These are phyloP conservation scores for Ascochyta viciae-villosae DNA, from an alignment of 2,329 filamentous ascomycete genomes.

Conservation along the genomic window DNA sequence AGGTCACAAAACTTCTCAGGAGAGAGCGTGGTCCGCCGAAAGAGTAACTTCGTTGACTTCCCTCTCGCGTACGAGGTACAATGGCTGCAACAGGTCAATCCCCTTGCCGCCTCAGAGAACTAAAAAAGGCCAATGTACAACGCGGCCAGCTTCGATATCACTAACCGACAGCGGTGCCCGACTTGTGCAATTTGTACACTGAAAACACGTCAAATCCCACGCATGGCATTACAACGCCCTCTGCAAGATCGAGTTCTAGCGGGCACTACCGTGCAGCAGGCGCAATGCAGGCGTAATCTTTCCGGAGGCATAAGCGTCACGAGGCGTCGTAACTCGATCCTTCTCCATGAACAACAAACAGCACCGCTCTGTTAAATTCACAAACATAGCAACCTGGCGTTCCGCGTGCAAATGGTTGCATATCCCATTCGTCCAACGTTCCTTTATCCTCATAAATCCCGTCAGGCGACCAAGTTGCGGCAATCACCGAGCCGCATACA, in stretches of 20 bases:
- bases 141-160: not conserved
- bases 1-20: not conserved
- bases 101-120: not conserved
- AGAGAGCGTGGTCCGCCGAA: too few species aligned
- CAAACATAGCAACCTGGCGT: too few species aligned
- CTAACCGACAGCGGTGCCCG: not conserved
- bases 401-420: not conserved
- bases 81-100: not conserved
- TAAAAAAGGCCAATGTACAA: not conserved
- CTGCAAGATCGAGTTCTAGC: not conserved
- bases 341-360: not conserved
- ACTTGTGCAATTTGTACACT: not conserved
- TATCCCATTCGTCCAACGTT: not conserved
- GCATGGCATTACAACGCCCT: not conserved
- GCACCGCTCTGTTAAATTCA: too few species aligned
- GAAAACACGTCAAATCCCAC: not conserved
- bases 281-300: not conserved
- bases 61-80: not conserved
- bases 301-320: not conserved
- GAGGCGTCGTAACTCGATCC: not conserved
- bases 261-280: not conserved
- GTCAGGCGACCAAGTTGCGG: too few species aligned
- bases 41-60: not conserved
- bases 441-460: not conserved
- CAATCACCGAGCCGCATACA: not conserved